Conservation (phyloP, 352 stramenopile genomes). For the Phytophthora pisi region DNA sequence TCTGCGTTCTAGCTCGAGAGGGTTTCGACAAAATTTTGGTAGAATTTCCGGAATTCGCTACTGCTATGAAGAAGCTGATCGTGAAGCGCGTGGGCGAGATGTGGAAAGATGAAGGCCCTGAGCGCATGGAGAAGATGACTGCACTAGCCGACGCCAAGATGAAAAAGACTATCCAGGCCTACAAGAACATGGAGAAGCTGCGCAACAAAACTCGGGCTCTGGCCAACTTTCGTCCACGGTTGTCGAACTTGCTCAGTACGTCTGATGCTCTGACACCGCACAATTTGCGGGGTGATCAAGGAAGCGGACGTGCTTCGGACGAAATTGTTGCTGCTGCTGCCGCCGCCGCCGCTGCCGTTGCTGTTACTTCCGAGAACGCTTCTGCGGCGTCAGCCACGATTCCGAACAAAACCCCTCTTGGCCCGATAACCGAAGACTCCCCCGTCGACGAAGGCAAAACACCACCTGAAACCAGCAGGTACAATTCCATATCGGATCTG, state of each 20-base stretch:
- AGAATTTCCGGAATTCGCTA: constrained; percentile 76
- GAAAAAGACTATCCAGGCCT: constrained; percentile 59
- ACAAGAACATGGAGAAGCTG: constrained; percentile 54
- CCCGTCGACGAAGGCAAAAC: constrained; percentile 19
- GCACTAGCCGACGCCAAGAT: constrained; percentile 63
- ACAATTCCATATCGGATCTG: not conserved
- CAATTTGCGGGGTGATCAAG: constrained; percentile 9
- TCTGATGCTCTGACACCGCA: constrained; percentile 10
- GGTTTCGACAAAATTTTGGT: constrained; percentile 74
- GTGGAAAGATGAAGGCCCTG: constrained; percentile 45
- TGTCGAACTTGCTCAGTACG: constrained; percentile 37
- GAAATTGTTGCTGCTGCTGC: constrained; percentile 21
- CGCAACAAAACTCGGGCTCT: constrained; percentile 43
- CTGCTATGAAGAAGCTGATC: constrained; percentile 71
- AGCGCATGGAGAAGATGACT: constrained; percentile 74
- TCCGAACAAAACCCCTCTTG: constrained; percentile 5
- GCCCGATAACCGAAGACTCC: constrained; percentile 25
- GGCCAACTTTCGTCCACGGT: constrained; percentile 29
- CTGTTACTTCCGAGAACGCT: not conserved
- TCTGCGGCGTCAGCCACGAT: not conserved
- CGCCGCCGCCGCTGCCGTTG: constrained; percentile 11
- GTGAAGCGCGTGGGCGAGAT: constrained; percentile 72
- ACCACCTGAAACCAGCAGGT: not conserved
- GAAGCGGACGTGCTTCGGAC: constrained; percentile 9
- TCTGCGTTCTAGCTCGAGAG: constrained; percentile 64